Conservation (phyloP, 768 basidiomycete species). For the Lyophyllum atratum region DNA sequence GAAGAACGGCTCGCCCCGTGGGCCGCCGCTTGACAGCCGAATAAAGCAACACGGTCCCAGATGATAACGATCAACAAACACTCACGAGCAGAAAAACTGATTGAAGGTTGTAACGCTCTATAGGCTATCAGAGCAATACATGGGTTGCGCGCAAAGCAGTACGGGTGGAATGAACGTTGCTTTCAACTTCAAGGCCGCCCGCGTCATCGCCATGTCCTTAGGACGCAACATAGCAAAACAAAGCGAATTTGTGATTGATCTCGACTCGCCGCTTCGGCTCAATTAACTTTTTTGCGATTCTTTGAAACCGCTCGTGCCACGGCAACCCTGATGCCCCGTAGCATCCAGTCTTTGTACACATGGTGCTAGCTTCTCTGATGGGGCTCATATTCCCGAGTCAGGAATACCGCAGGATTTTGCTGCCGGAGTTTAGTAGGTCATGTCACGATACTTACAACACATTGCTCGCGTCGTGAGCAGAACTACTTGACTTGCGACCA, state of each 20-base stretch:
- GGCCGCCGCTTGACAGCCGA: too few species aligned
- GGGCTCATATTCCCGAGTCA: background rate
- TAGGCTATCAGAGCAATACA: too few species aligned
- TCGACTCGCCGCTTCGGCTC: too few species aligned
- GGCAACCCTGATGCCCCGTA: background rate
- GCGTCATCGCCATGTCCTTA: background rate
- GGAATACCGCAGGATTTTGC: conserved; percentile 1
- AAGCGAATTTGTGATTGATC: background rate
- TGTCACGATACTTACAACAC: too few species aligned
- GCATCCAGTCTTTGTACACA: conserved; percentile 2
- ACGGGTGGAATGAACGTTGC: too few species aligned
- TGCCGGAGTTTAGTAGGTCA: conserved; percentile 6
- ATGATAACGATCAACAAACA: too few species aligned
- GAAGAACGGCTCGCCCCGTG: too few species aligned
- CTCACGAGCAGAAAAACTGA: too few species aligned
- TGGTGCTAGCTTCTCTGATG: background rate
- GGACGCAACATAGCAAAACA: background rate
- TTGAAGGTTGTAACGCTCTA: too few species aligned
- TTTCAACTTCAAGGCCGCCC: background rate
- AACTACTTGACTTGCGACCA: background rate
- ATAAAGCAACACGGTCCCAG: too few species aligned
- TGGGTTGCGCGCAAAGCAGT: too few species aligned
- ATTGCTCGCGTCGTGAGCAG: background rate
- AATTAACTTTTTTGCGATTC: too few species aligned
- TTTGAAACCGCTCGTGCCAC: background rate